Evolutionary conservation across 2,329 filamentous ascomycete species (phyloP).

Genomic region (Cercospora zeina): DNA sequence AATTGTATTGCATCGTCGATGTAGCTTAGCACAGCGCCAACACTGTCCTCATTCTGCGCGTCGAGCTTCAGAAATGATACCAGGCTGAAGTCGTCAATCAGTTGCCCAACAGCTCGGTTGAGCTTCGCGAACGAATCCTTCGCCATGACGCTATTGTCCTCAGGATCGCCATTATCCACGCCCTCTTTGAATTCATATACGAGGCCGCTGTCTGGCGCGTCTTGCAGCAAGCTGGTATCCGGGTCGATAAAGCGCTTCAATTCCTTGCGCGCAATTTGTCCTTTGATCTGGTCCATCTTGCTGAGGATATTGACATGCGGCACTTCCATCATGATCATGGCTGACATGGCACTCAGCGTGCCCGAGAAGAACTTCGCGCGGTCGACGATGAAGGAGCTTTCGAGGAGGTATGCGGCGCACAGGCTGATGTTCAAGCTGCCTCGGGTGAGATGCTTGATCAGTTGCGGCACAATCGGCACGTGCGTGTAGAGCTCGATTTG

Average conservation of each 20-base stretch:
- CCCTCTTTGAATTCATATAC: conserved; percentile 45
- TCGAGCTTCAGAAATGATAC: conserved; percentile 91
- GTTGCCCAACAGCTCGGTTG: conserved; percentile 81
- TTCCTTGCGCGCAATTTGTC: conserved; percentile 81
- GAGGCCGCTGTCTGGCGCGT: conserved; percentile 63
- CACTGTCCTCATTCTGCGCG: conserved; percentile 87
- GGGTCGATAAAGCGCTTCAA: conserved; percentile 88
- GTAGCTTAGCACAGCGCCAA: conserved; percentile 79
- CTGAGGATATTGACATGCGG: conserved; percentile 94
- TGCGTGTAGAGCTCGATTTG: conserved; percentile 99
- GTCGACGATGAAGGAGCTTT: conserved; percentile 93
- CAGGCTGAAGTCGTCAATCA: conserved; percentile 98
- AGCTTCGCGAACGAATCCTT: conserved; percentile 78
- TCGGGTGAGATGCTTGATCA: conserved; percentile 78
- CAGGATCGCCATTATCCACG: conserved; percentile 57
- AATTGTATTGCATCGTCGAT: conserved; percentile 94
- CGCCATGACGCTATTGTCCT: conserved; percentile 69
- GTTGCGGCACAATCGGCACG: conserved; percentile 82
- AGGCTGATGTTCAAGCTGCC: conserved; percentile 85
- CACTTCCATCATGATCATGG: conserved; percentile 97
- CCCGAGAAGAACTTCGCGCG: conserved; percentile 97
- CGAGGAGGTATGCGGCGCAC: conserved; percentile 90
- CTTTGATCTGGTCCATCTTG: conserved; percentile 97
- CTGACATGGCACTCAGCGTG: conserved; percentile 93
- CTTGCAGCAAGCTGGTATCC: conserved; percentile 77